Conservation (phyloP, 1,284 basidiomycete genomes). For the Apiotrichum akiyoshidainum region DNA sequence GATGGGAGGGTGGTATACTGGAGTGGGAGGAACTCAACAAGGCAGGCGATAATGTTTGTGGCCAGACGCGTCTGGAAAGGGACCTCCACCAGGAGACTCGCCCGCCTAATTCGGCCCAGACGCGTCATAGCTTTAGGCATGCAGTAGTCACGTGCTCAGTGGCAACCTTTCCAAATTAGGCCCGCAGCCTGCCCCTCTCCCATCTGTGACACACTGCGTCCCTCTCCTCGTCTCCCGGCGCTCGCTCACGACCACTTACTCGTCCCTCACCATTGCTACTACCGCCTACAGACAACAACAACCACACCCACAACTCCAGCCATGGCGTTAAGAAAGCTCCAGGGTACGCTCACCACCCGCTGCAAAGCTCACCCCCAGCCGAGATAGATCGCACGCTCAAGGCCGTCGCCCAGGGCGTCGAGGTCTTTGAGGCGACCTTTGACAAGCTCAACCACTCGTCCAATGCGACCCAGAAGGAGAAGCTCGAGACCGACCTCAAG, state of each 20-base stretch:
- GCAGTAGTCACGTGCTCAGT: too few relatives aligned
- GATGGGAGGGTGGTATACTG: neutral
- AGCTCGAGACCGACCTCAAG: slow-evolving; percentile 90
- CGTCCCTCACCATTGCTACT: neutral
- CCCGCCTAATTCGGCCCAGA: too few relatives aligned
- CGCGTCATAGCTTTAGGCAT: too few relatives aligned
- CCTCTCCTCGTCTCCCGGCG: too few relatives aligned
- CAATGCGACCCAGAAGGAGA: slow-evolving; percentile 91
- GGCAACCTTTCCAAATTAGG: slow-evolving; percentile 6
- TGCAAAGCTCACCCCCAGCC: slow-evolving; percentile 55
- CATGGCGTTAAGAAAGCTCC: slow-evolving; percentile 47
- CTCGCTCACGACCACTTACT: neutral
- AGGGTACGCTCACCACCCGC: slow-evolving; percentile 27
- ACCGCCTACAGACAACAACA: neutral
- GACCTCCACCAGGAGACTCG: slow-evolving; percentile 9
- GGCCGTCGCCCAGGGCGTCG: slow-evolving; percentile 88
- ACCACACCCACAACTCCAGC: neutral
- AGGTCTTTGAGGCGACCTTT: slow-evolving; percentile 90
- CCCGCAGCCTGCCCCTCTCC: neutral
- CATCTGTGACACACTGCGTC: too few relatives aligned
- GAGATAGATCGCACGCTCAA: slow-evolving; percentile 96
- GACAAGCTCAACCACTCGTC: slow-evolving; percentile 93
- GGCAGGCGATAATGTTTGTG: neutral
- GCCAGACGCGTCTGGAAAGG: neutral
- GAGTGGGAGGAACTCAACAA: neutral